Percentiles rank a stretch among this genome's conserved stretches.
Conservation (phyloP, 208 protist species). For the Leishmania aethiopica region DNA sequence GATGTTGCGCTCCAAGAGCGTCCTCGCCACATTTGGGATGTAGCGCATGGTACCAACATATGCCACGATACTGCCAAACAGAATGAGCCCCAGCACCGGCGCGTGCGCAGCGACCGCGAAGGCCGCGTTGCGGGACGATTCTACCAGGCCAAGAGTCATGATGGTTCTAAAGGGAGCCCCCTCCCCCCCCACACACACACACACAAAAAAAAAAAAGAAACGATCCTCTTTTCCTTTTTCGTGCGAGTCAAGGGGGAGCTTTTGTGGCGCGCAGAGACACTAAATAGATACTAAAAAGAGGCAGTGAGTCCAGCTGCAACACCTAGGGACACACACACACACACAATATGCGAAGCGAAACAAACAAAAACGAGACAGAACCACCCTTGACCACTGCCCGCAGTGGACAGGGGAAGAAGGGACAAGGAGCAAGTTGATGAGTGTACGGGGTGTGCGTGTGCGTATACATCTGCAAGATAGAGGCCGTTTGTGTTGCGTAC, state of each 20-base stretch:
- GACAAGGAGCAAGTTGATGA: neutral
- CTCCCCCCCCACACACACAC: too few relatives aligned
- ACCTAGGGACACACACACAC: neutral
- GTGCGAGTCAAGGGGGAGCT: neutral
- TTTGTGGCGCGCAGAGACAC: neutral
- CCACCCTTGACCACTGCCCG: neutral
- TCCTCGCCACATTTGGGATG: slow-evolving; percentile 57
- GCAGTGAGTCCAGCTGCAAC: neutral
- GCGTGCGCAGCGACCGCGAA: slow-evolving; percentile 41
- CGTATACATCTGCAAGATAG: neutral
- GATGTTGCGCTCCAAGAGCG: slow-evolving; percentile 83
- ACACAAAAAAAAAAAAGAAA: neutral
- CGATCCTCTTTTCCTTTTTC: neutral
- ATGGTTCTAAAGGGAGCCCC: neutral
- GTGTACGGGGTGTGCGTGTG: neutral
- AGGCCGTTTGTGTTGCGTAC: neutral
- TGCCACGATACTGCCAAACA: slow-evolving; percentile 55
- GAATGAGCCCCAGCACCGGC: slow-evolving; percentile 52
- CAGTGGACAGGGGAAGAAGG: neutral
- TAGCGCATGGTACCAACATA: slow-evolving; percentile 67
- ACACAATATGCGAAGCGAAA: neutral
- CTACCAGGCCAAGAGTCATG: slow-evolving; percentile 9
- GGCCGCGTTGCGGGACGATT: slow-evolving; percentile 16
- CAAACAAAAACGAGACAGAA: too few relatives aligned
- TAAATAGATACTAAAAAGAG: neutral